phyloP scores from a whole-genome alignment of 129 eudicot genomes.

The Centaurea solstitialis region DNA sequence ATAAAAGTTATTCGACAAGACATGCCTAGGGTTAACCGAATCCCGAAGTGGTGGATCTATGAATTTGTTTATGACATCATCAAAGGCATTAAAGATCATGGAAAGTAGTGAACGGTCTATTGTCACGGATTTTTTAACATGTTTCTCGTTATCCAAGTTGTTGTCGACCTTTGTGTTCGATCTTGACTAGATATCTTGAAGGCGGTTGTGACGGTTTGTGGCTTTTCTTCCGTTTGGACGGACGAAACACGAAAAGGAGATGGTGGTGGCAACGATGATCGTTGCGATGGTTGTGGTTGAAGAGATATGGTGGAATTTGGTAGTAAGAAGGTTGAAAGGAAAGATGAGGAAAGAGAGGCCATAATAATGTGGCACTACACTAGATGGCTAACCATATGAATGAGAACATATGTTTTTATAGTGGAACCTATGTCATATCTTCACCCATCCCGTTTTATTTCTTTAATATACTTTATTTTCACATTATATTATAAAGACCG shows the following conservation, averaged over 20 bases:
- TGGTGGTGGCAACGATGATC: not conserved
- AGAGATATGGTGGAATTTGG: not conserved
- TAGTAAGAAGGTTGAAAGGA: not conserved
- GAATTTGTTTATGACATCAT: slow-evolving; percentile 9
- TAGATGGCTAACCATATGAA: not conserved
- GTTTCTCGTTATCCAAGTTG: not conserved
- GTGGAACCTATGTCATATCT: no score
- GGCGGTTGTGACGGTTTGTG: not conserved
- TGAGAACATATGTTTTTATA: no score
- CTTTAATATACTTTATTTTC: no score
- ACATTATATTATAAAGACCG: no score
- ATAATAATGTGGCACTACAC: not conserved
- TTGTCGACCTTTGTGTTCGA: not conserved
- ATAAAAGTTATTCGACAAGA: not conserved
- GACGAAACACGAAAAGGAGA: not conserved
- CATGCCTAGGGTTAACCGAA: not conserved
- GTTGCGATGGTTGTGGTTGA: not conserved
- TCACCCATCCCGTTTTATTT: no score
- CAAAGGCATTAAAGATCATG: not conserved
- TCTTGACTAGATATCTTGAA: not conserved
- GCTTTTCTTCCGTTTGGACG: not conserved
- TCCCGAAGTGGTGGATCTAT: not conserved
- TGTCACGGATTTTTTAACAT: not conserved
- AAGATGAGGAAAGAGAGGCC: not conserved
- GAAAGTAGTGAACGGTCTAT: not conserved